Evolutionary conservation across 192 early-diverging fungal genomes (phyloP).

Genomic region (Diversispora eburnea): DNA sequence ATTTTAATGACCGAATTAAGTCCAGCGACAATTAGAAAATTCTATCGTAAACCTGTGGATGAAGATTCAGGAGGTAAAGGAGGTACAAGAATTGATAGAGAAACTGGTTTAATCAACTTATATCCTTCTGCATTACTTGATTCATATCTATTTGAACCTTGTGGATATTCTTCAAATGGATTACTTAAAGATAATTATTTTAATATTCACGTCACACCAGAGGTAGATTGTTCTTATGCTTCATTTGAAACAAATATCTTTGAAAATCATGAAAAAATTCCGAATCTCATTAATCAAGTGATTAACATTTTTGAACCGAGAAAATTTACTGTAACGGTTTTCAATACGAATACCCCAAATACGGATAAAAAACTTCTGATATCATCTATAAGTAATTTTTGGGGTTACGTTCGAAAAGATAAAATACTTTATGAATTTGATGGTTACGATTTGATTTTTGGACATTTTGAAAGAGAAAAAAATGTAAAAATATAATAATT

Average conservation of each 20-base stretch:
- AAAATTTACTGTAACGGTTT: slow-evolving; percentile 74
- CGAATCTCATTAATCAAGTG: slow-evolving; percentile 60
- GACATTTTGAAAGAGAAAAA: slow-evolving; percentile 49
- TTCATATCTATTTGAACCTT: slow-evolving; percentile 91
- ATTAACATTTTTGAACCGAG: slow-evolving; percentile 81
- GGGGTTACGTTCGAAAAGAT: slow-evolving; percentile 63
- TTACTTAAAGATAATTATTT: slow-evolving; percentile 80
- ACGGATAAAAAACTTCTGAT: slow-evolving; percentile 40
- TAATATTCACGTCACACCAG: slow-evolving; percentile 98
- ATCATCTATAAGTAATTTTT: slow-evolving; percentile 47
- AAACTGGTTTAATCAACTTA: slow-evolving; percentile 75
- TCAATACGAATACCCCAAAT: slow-evolving; percentile 35
- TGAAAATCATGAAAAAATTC: slow-evolving; percentile 73
- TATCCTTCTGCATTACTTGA: slow-evolving; percentile 82
- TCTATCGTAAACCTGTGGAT: slow-evolving; percentile 60
- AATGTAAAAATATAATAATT: background rate
- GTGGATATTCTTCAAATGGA: slow-evolving; percentile 95
- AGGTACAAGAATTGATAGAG: slow-evolving; percentile 64
- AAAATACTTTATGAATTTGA: slow-evolving; percentile 79
- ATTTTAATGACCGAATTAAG: slow-evolving; percentile 94
- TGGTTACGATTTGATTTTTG: slow-evolving; percentile 76
- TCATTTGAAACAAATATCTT: slow-evolving; percentile 95
- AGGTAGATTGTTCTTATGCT: slow-evolving; percentile 98
- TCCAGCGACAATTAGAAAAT: slow-evolving; percentile 71
- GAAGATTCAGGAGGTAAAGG: slow-evolving; percentile 60